Evolutionary conservation across 371 early-diverging fungal genomes (phyloP), one percentile per base, ranked within the genome.

Genomic region (Zancudomyces culisetae): DNA sequence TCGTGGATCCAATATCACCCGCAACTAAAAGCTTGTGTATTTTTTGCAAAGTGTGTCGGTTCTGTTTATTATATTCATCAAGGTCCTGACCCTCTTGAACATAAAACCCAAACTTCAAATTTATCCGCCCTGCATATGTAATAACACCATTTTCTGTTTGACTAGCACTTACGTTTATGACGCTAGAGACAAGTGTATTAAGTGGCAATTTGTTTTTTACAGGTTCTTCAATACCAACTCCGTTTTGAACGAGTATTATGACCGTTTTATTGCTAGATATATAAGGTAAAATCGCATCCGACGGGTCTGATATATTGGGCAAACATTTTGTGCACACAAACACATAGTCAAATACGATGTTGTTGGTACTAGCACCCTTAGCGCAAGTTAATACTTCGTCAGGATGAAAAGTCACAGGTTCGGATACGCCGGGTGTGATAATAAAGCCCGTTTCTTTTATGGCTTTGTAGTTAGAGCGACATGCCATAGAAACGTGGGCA

Each of bases 191-290:
- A 18, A 87, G 60, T 0, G 83, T 77, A 51, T 76, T 81, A 22
- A 61, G 53, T 1, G 88, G 84, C 59, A 80, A 85, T 42, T 71
- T 60, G n/a, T 57, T 54, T 15, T 60, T 60, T 53, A 77, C 66
- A 43, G 79, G 77, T 13, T 73, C 74, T 54, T 89, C 91, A 19
- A 86, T 73, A 13, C 80, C 87, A 29, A 88, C 62, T 1, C 91
- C 89, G 61, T 90, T 90, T 61, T 90, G 91, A 28, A 88, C 79
- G 55, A 88, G 61, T 2, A 86, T 74, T 30, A 90, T 76, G 1
- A 74, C 53, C 13, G 83, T 80, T 12, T 73, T 60, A 0, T 68
- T 62, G 21, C 60, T 56, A 3, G 70, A 59, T 1, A 83, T 76
- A 0, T 77, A 78, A 24, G 81, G 76, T 1, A 69, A 70, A 57